These are phyloP conservation scores for Exophiala lecanii-corni DNA, from an alignment of 2,329 filamentous ascomycete species.

Conservation along the genomic window DNA sequence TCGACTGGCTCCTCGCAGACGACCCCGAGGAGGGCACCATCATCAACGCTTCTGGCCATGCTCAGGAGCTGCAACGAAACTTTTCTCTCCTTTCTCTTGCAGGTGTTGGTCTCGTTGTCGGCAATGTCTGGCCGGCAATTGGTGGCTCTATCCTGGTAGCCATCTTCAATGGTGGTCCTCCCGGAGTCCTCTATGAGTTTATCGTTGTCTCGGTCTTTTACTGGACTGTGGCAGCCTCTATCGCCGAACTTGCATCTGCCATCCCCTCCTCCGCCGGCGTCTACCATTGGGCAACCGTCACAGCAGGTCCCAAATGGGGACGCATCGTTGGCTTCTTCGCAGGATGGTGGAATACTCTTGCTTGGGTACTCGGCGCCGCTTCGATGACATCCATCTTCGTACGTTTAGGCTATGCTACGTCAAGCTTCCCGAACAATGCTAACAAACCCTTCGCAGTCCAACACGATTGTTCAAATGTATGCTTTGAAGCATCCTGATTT, in stretches of 20 bases:
- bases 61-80: conserved; percentile 59
- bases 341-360: conserved; percentile 42
- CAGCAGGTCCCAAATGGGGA: conserved; percentile 51
- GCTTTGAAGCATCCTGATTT: conserved; percentile 52
- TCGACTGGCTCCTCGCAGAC: not conserved
- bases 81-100: conserved; percentile 58
- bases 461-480: conserved; percentile 59
- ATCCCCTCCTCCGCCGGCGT: conserved; percentile 58
- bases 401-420: not conserved
- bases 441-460: conserved; percentile 30
- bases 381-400: conserved; percentile 54
- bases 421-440: not conserved
- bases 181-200: conserved; percentile 60
- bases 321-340: conserved; percentile 47
- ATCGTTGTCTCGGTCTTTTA: conserved; percentile 50
- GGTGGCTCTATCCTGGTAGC: conserved; percentile 23
- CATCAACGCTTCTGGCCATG: conserved; percentile 61
- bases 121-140: conserved; percentile 55
- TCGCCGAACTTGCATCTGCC: conserved; percentile 58
- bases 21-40: conserved; percentile 2
- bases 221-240: conserved; percentile 54
- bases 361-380: conserved; percentile 60
- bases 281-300: conserved; percentile 59
- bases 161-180: conserved; percentile 23
- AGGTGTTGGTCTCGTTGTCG: conserved; percentile 57